phyloP scores from a whole-genome alignment of 805 yeast species.

The Starmerella tilneyi region DNA sequence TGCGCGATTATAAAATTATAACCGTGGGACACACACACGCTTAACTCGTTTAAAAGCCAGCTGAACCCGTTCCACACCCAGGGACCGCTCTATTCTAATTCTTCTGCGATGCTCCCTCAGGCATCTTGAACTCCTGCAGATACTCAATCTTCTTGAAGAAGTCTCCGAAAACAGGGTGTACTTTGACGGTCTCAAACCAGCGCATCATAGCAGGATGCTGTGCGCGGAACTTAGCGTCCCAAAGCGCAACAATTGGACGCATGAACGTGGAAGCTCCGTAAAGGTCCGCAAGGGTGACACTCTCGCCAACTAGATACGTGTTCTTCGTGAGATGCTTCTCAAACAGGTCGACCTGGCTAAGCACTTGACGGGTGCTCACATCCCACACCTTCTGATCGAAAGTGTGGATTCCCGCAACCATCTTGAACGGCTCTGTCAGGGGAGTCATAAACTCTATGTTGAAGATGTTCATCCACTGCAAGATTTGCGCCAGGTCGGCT shows the following conservation, averaged over 20 bases:
- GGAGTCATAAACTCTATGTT: conserved; percentile 53
- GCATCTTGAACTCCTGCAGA: conserved; percentile 35
- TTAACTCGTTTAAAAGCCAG: no score
- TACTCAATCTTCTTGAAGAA: conserved; percentile 47
- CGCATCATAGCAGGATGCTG: conserved; percentile 52
- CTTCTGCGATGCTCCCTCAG: not conserved
- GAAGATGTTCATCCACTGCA: conserved; percentile 70
- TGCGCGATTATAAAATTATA: no score
- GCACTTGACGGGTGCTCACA: conserved; percentile 36
- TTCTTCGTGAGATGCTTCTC: conserved; percentile 42
- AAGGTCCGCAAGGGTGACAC: conserved; percentile 55
- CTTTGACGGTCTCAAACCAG: conserved; percentile 55
- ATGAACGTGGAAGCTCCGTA: conserved; percentile 40
- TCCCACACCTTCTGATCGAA: conserved; percentile 67
- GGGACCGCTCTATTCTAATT: not conserved
- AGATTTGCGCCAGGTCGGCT: conserved; percentile 41
- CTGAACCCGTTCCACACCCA: no score
- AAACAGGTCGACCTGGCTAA: conserved; percentile 24
- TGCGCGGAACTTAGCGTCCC: conserved; percentile 57
- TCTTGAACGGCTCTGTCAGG: conserved; percentile 44
- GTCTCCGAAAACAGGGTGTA: conserved; percentile 40
- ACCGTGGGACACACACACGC: no score
- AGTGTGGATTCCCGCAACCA: conserved; percentile 54
- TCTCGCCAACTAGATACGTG: conserved; percentile 66
- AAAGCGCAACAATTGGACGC: conserved; percentile 50